Percentiles rank a stretch among this genome's conserved stretches.
phyloP scores from a whole-genome alignment of 2,329 filamentous ascomycete species.

The Paecilomyces niveus region DNA sequence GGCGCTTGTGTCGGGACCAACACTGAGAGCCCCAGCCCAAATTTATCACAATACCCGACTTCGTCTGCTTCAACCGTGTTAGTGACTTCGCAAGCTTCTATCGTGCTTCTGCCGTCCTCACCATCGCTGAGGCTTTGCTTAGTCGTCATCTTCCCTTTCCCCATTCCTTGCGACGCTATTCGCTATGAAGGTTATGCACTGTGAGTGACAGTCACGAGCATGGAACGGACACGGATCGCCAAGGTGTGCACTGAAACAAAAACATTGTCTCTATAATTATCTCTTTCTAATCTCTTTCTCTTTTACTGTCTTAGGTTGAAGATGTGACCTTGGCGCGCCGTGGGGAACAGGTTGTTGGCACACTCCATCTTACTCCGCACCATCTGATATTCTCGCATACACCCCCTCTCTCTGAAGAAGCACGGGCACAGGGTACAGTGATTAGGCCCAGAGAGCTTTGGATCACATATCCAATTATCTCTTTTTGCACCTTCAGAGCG shows the following conservation, averaged over 20 bases:
- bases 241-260: slow-evolving; percentile 22
- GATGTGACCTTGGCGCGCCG: slow-evolving; percentile 54
- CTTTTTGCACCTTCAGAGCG: slow-evolving; percentile 69
- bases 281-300: not conserved
- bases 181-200: not conserved
- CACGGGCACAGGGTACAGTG: slow-evolving; percentile 32
- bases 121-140: not conserved
- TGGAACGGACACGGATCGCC: slow-evolving; percentile 40
- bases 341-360: slow-evolving; percentile 51
- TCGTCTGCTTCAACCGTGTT: not conserved
- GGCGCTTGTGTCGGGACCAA: not conserved
- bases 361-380: slow-evolving; percentile 56
- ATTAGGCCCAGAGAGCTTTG: slow-evolving; percentile 64
- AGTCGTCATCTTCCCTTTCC: not conserved
- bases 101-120: not conserved
- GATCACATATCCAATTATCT: slow-evolving; percentile 92
- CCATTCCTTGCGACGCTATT: not conserved
- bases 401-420: slow-evolving; percentile 35
- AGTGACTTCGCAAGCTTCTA: not conserved
- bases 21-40: not conserved
- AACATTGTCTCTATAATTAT: not conserved
- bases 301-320: slow-evolving; percentile 32
- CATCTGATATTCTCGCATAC: slow-evolving; percentile 58
- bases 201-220: slow-evolving; percentile 13
- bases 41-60: not conserved